Evolutionary conservation across 1,284 basidiomycete species (phyloP).

Genomic region (Leccinum subspadiceum): DNA sequence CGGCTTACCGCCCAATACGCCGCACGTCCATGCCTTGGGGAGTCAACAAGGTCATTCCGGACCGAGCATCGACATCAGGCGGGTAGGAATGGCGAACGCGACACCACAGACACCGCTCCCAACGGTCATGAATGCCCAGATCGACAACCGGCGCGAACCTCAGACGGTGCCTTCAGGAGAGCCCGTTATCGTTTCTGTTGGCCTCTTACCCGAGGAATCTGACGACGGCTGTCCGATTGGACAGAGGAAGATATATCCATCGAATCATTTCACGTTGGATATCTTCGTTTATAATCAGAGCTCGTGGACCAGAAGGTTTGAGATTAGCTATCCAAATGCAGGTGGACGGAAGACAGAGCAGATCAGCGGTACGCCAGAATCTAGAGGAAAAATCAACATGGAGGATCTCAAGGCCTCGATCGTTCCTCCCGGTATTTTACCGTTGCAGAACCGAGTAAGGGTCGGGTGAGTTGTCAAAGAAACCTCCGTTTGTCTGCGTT

Average conservation of each 20-base stretch:
- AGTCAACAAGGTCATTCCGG: conserved; percentile 47
- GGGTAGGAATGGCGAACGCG: conserved; percentile 34
- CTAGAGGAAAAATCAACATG: conserved; percentile 11
- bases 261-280: conserved; percentile 79
- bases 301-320: conserved; percentile 74
- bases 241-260: conserved; percentile 57
- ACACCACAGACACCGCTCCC: conserved; percentile 59
- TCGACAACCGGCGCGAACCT: conserved; percentile 26
- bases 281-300: conserved; percentile 88
- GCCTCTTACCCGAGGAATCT: conserved; percentile 44
- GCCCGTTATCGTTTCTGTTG: conserved; percentile 72
- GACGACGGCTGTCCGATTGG: conserved; percentile 22
- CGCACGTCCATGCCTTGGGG: conserved; percentile 52
- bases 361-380: conserved; percentile 10
- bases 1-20: conserved; percentile 45
- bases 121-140: conserved; percentile 39
- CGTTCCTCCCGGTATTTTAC: conserved; percentile 61
- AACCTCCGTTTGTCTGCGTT: not conserved
- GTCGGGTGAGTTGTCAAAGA: conserved; percentile 59
- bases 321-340: conserved; percentile 64
- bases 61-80: conserved; percentile 60
- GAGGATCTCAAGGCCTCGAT: conserved; percentile 38
- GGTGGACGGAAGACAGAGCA: conserved; percentile 42
- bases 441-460: conserved; percentile 78
- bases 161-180: conserved; percentile 41